Base-by-base conservation (phyloP, 2,329 filamentous ascomycete genomes). In the Neurospora sp. region DNA sequence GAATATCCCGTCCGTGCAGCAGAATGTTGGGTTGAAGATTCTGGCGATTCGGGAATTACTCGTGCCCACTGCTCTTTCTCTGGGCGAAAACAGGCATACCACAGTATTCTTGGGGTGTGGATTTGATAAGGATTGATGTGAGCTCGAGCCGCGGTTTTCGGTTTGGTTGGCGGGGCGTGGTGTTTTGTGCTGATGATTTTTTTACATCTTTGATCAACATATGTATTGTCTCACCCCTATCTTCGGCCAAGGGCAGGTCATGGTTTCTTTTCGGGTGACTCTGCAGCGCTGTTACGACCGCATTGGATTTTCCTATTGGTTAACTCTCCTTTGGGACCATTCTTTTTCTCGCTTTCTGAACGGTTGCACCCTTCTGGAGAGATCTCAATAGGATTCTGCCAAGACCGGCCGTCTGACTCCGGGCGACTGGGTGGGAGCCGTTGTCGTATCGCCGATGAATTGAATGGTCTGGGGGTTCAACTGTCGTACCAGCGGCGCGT, bases 71-170 rank as follows among this genome's bases (percentile, higher is more conserved):
- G 10, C 19, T 5, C 19, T 8, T 52, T 52, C 19, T 7, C 40
- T n/a, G 17, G 40, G 15, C 40, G 15, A 42, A 8, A 46, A 46
- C n/a, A 46, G 42, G 42, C 42, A 46, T 46, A 5, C 42, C n/a
- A 46, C n/a, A 8, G 42, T 46, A 4, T 46, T 46, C n/a, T 23
- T 52, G 43, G 43, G 13, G 43, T 13, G 43, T 52, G 43, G 19
- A 52, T 91, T 90, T 52, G 46, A 52, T 52, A 52, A 52, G 46
- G 46, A 28, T 11, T 92, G 89, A 80, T 87, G 87, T 68, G 89
- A 90, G 40, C 88, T 86, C 73, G 93, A 85, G 72, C 87, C 86
- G 69, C 89, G 88, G 17, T 91, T 83, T 68, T 88, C 82, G 62
- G 66, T 75, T 68, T 81, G 78, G 78, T 80, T 82, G 81, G 80